Base-by-base conservation (phyloP, 352 stramenopile species). In the Globisporangium megalacanthum region DNA sequence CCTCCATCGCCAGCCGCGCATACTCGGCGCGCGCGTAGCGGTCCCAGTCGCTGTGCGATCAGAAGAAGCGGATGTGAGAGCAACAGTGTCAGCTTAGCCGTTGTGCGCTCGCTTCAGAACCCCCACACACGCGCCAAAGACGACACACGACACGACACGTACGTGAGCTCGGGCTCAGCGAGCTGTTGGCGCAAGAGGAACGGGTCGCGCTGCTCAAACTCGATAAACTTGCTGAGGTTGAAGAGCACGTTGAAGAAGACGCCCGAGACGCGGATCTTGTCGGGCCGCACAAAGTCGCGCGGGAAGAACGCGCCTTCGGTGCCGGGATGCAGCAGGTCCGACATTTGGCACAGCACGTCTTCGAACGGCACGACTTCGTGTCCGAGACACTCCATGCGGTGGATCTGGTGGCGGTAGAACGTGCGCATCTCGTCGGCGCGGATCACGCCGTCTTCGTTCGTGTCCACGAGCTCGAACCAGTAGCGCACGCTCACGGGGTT, bases 191-290 rank as follows among this genome's bases (percentile, higher is more conserved):
- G 89, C 65, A 99, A 82, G 39, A 97, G 75, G 72, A 99, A 99
- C 17, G 97, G 96, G 74, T 99, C 97, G 20, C 97, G 82, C 69
- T 98, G 91, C 77, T 99, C 97, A 73, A 99, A 99, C 57, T 96
- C 86, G 47, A 99, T 96, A 58, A 99, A 99, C 70, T 99, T 99
- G 89, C 97, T 98, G 41, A 99, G 76, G 74, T 99, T 99, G 83
- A 99, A 99, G 22, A 99, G 79, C 36, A 97, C 96, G 77, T 99
- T 98, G 77, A 99, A 99, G 49, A 99, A 92, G 25, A 98, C 95
- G 20, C 97, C 97, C 0, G 93, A 94, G 20, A 99, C 70, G 37
- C 85, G 83, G 52, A 95, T 93, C 66, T 92, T 93, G 70, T 95
- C 85, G 15, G 81, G 70, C n/a, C 82, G 82, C 42, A 86, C 78